Conservation (phyloP, 768 basidiomycete species). For the Hypsizygus marmoreus region DNA sequence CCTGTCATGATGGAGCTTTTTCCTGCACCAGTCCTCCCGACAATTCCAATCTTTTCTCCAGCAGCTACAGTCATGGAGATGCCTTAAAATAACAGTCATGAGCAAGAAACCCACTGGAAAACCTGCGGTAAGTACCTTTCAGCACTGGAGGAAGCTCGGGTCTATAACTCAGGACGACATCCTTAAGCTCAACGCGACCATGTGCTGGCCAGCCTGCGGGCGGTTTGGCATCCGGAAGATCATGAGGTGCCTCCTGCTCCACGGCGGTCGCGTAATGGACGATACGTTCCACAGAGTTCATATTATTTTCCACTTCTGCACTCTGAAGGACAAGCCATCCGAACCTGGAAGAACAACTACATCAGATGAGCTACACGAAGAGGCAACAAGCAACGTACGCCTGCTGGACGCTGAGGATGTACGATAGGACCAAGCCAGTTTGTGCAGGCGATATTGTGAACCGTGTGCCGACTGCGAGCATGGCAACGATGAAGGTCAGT, state of each 20-base stretch:
- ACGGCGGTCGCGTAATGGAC: conserved; percentile 78
- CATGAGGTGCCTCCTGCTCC: conserved; percentile 80
- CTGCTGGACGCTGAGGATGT: conserved; percentile 80
- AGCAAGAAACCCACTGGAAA: neutral
- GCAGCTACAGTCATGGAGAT: conserved; percentile 67
- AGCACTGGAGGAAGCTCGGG: conserved; percentile 87
- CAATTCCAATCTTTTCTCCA: conserved; percentile 92
- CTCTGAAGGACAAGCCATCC: conserved; percentile 77
- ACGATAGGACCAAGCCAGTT: conserved; percentile 76
- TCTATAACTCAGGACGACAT: conserved; percentile 81
- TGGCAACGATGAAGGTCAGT: conserved; percentile 75
- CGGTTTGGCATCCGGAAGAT: conserved; percentile 61
- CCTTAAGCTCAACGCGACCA: conserved; percentile 73
- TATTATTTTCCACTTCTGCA: conserved; percentile 90
- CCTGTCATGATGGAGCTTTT: conserved; percentile 88
- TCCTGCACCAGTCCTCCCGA: conserved; percentile 86
- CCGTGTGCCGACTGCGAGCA: conserved; percentile 75
- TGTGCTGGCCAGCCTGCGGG: conserved; percentile 70
- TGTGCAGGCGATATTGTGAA: conserved; percentile 78
- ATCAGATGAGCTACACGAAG: conserved; percentile 2
- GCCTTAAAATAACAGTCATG: conserved; percentile 17
- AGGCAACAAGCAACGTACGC: conserved; percentile 31
- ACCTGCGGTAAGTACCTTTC: conserved; percentile 46
- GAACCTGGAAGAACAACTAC: conserved; percentile 44
- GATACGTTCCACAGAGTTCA: conserved; percentile 89